A percentile compares a stretch with the other conserved stretches of the same genome.
phyloP scores from a whole-genome alignment of 2,329 filamentous ascomycete genomes.

The Capronia coronata region DNA sequence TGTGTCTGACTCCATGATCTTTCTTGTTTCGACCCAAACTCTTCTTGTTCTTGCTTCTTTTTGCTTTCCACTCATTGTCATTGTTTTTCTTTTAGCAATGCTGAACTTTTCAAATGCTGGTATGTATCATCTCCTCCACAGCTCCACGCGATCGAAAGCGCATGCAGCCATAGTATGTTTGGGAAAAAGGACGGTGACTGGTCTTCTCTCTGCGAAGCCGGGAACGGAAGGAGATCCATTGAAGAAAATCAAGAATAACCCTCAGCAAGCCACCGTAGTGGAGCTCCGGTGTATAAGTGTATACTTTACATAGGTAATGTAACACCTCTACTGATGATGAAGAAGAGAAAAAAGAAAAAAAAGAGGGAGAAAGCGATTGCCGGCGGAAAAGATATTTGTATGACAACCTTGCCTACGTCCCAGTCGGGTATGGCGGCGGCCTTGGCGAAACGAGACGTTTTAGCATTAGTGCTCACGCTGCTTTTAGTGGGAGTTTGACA shows the following conservation, averaged over 20 bases:
- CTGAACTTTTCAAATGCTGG: background rate
- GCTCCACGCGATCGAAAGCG: constrained; percentile 40
- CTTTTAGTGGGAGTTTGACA: too few relatives aligned
- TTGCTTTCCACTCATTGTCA: too few relatives aligned
- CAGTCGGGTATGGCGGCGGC: constrained; percentile 3
- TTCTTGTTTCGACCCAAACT: too few relatives aligned
- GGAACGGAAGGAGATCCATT: constrained; percentile 47
- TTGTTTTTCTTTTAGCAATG: too few relatives aligned
- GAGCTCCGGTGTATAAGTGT: constrained; percentile 42
- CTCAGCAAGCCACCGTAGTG: constrained; percentile 46
- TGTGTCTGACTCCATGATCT: too few relatives aligned
- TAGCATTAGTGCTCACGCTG: too few relatives aligned
- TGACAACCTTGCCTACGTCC: background rate
- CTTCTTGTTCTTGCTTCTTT: too few relatives aligned
- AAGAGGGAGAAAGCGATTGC: constrained; percentile 25
- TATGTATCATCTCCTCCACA: constrained; percentile 45
- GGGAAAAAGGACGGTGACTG: constrained; percentile 41
- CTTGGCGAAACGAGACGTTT: too few relatives aligned
- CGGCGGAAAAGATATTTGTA: constrained; percentile 12
- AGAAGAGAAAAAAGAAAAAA: constrained; percentile 33
- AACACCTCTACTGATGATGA: constrained; percentile 49
- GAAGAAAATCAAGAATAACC: constrained; percentile 39
- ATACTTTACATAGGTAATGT: constrained; percentile 39
- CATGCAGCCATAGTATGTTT: constrained; percentile 37
- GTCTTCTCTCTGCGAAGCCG: constrained; percentile 40